phyloP scores from a whole-genome alignment of 352 stramenopile genomes.

The Globisporangium nodosum region DNA sequence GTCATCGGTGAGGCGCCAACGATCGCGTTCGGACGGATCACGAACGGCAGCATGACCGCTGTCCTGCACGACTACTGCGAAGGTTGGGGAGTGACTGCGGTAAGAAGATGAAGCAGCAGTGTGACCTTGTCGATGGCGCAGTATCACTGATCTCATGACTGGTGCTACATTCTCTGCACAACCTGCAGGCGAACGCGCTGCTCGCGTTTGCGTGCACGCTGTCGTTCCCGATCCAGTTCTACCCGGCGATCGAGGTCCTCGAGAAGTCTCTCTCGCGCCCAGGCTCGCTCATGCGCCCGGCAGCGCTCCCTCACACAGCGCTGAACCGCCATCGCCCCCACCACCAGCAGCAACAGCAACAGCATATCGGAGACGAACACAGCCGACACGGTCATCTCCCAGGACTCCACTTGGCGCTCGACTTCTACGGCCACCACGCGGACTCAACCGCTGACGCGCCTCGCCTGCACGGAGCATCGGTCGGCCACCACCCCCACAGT shows the following conservation, averaged over 20 bases:
- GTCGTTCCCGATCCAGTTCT: conserved; percentile 81
- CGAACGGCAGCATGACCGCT: conserved; percentile 76
- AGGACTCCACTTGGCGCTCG: not conserved
- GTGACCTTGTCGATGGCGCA: no score
- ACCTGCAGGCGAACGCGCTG: conserved; percentile 47
- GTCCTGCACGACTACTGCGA: conserved; percentile 69
- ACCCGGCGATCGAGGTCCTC: conserved; percentile 67
- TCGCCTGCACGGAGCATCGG: not conserved
- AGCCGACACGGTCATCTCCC: not conserved
- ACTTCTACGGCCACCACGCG: not conserved
- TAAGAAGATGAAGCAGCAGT: conserved; percentile 9
- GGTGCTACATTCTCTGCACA: conserved; percentile 1
- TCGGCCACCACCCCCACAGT: no score
- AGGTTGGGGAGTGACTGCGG: conserved; percentile 57
- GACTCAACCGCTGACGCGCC: not conserved
- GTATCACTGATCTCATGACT: not conserved
- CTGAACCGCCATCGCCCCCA: conserved; percentile 4
- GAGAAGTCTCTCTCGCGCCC: conserved; percentile 53
- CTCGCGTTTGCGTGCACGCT: conserved; percentile 69
- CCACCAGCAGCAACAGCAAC: not conserved
- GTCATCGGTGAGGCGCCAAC: conserved; percentile 67
- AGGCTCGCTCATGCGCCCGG: conserved; percentile 31
- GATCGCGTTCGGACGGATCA: conserved; percentile 61
- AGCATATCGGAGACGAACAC: not conserved
- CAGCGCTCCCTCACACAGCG: conserved; percentile 21